Evolutionary conservation across 2,329 filamentous ascomycete genomes (phyloP).

Genomic region (Arthroderma sp.): DNA sequence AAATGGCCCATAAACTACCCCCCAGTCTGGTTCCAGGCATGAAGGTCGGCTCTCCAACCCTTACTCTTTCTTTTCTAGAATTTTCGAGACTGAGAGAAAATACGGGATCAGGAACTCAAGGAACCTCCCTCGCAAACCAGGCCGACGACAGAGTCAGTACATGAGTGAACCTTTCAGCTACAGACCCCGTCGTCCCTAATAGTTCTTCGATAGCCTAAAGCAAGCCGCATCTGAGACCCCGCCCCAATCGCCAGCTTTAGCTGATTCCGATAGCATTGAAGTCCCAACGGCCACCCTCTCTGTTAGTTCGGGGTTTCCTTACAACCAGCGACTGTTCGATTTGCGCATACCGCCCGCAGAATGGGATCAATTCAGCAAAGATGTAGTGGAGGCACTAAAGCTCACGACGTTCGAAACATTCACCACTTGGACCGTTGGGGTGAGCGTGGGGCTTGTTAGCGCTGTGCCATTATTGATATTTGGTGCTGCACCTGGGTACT

Average conservation of each 20-base stretch:
- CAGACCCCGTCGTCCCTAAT: no score
- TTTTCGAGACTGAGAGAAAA: no score
- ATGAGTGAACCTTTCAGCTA: no score
- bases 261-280: conserved; percentile 1
- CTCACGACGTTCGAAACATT: conserved; percentile 6
- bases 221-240: background rate
- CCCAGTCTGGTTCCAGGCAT: no score
- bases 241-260: background rate
- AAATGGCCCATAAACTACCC: no score
- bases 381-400: conserved; percentile 2
- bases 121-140: no score
- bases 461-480: conserved; percentile 2
- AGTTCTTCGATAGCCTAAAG: no score
- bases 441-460: conserved; percentile 6
- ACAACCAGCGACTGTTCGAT: conserved; percentile 8
- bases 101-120: no score
- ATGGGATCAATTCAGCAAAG: conserved; percentile 8
- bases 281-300: conserved; percentile 2
- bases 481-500: conserved; percentile 7
- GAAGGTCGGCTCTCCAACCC: no score
- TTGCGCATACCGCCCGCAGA: conserved; percentile 5
- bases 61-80: no score
- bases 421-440: conserved; percentile 7
- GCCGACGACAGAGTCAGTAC: no score
- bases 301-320: conserved; percentile 6